Percentiles rank a stretch among this genome's conserved stretches.
Evolutionary conservation across 331 rosid species (phyloP).

Genomic region (Malus hybrid): DNA sequence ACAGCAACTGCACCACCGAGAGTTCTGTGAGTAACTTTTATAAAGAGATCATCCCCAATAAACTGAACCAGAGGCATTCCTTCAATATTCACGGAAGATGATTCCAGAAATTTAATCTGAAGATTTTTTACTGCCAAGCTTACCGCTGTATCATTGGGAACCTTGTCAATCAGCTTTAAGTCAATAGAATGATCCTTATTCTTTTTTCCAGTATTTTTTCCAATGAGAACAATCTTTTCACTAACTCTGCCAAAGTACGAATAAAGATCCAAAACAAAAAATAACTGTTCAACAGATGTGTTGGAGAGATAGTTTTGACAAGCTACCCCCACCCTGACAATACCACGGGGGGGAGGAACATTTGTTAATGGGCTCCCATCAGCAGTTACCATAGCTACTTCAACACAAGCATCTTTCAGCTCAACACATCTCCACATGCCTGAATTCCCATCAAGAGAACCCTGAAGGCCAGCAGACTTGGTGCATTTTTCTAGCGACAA

Average conservation of each 20-base stretch:
- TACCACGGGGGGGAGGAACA: conserved; percentile 90
- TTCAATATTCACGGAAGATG: conserved; percentile 55
- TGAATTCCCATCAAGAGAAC: conserved; percentile 40
- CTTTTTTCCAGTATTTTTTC: conserved; percentile 47
- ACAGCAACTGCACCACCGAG: conserved; percentile 92
- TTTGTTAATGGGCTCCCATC: conserved; percentile 72
- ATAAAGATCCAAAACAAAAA: conserved; percentile 83
- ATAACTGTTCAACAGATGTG: conserved; percentile 84
- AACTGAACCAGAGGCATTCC: conserved; percentile 82
- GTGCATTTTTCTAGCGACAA: conserved; percentile 65
- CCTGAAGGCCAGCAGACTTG: conserved; percentile 30
- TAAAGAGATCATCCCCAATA: conserved; percentile 58
- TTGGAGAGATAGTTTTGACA: conserved; percentile 71
- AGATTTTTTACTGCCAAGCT: conserved; percentile 56
- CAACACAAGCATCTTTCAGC: conserved; percentile 65
- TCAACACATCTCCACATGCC: conserved; percentile 91
- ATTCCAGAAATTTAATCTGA: conserved; percentile 79
- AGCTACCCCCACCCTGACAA: conserved; percentile 84
- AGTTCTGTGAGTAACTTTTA: conserved; percentile 71
- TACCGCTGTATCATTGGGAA: conserved; percentile 88
- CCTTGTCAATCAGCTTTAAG: conserved; percentile 71
- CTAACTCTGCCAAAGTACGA: conserved; percentile 69
- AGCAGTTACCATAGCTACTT: conserved; percentile 90
- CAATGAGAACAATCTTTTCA: conserved; percentile 61
- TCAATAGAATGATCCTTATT: conserved; percentile 18